These are phyloP conservation scores for Meyerozyma smithsonii DNA, from an alignment of 1,139 yeast species.

Conservation along the genomic window DNA sequence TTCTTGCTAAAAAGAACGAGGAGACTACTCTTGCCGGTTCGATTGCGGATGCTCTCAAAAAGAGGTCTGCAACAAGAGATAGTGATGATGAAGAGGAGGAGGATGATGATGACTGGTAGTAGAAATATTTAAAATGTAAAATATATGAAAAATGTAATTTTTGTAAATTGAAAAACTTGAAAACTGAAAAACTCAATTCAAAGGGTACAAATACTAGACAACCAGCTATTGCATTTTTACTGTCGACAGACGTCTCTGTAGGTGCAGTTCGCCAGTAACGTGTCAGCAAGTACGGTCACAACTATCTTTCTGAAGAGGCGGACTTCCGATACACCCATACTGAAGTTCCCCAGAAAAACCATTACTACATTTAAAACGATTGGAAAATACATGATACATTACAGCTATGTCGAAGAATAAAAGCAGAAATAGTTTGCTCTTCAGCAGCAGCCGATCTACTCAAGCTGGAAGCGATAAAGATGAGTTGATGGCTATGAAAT, in stretches of 20 bases:
- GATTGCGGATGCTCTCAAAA: constrained; percentile 83
- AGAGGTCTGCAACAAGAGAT: constrained; percentile 69
- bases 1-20: constrained; percentile 61
- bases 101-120: constrained; percentile 41
- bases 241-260: no score
- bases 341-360: background rate
- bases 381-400: background rate
- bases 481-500: constrained; percentile 34
- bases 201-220: no score
- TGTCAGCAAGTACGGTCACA: no score
- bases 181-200: no score
- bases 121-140: background rate
- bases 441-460: constrained; percentile 25
- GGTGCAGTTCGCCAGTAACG: no score
- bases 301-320: no score
- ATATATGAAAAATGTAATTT: background rate
- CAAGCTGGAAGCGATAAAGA: constrained; percentile 26
- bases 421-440: constrained; percentile 31
- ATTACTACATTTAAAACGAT: background rate
- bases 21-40: constrained; percentile 74
- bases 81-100: constrained; percentile 77
- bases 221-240: no score
- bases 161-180: background rate
- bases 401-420: constrained; percentile 30
- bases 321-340: constrained; percentile 1